Base-by-base conservation (phyloP, 306 rosid genomes). In the Cajanus cajan region DNA sequence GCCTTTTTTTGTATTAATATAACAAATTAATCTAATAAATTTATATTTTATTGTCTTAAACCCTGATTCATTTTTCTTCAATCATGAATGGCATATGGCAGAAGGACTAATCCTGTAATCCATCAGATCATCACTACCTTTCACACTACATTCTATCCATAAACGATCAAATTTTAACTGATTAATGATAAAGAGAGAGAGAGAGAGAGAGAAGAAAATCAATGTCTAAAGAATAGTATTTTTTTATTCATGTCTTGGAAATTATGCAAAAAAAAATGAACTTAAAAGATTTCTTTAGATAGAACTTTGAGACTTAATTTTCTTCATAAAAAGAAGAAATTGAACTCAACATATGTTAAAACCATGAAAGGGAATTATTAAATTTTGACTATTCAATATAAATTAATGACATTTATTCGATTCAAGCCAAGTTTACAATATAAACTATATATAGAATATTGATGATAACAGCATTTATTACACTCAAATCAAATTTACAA, bases 401-500 rank as follows among this genome's bases (percentile, higher is more conserved):
- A 39, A 79, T 25, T 7, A 48, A 36, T 19, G 71, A 18, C 21
- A 36, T n/a, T 66, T 67, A 66, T 44, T 45, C 9, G 43, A 28
- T 73, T 52, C 48, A 54, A 66, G 4, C 43, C 69, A 73, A 73
- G 41, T 54, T 25, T 37, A 52, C 68, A 79, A 59, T 33, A 48
- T 16, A 37, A 9, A 33, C 31, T 24, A 68, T 21, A 37, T 6
- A 36, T 41, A 70, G 50, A 45, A 63, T 25, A 62, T 14, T 41
- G 40, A 69, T 55, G 76, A 78, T 10, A 55, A 13, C 6, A 43
- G n/a, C 73, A 48, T 12, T 50, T 72, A 62, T 51, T 44, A 66
- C 15, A 63, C 45, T 24, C 33, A 74, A 59, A n/a, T 43, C 2
- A n/a, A 68, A n/a, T 15, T 15, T 13, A 44, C 25, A 52, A 1